Conservation (phyloP, 306 rosid species). For the Herpetospermum pedunculosum region DNA sequence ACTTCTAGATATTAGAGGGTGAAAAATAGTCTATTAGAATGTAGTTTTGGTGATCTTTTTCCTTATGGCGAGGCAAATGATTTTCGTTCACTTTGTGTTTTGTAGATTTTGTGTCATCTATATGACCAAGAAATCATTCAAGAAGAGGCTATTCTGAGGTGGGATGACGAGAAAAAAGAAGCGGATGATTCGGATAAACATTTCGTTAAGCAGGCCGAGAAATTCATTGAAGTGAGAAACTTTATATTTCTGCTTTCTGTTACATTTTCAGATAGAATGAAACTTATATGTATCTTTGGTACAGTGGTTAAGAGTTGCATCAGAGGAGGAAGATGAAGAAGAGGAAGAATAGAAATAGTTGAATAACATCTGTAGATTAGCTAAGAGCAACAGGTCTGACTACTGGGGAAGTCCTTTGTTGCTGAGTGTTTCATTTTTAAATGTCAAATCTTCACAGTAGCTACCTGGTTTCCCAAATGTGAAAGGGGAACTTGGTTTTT, state of each 20-base stretch:
- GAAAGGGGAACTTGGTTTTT: neutral
- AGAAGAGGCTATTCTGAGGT: constrained; percentile 83
- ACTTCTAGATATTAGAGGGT: neutral
- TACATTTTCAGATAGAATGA: neutral
- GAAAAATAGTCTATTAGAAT: neutral
- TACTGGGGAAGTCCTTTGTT: neutral
- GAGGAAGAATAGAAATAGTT: constrained; percentile 18
- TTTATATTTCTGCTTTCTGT: neutral
- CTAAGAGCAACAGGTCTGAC: neutral
- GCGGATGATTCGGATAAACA: constrained; percentile 78
- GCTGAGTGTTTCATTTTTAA: neutral
- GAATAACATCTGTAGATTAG: neutral
- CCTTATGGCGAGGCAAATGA: neutral
- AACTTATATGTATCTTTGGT: constrained; percentile 3
- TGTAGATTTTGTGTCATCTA: constrained; percentile 53
- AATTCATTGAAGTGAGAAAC: constrained; percentile 52
- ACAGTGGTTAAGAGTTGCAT: constrained; percentile 81
- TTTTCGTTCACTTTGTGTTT: neutral
- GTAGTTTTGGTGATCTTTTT: neutral
- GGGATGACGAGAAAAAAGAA: constrained; percentile 77
- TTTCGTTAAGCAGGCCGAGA: constrained; percentile 63
- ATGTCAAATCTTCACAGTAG: neutral
- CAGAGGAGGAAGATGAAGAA: constrained; percentile 72
- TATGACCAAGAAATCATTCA: constrained; percentile 59
- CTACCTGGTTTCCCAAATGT: neutral